Base-by-base conservation (phyloP, 2,329 filamentous ascomycete species). In the Pseudogymnoascus sp. region DNA sequence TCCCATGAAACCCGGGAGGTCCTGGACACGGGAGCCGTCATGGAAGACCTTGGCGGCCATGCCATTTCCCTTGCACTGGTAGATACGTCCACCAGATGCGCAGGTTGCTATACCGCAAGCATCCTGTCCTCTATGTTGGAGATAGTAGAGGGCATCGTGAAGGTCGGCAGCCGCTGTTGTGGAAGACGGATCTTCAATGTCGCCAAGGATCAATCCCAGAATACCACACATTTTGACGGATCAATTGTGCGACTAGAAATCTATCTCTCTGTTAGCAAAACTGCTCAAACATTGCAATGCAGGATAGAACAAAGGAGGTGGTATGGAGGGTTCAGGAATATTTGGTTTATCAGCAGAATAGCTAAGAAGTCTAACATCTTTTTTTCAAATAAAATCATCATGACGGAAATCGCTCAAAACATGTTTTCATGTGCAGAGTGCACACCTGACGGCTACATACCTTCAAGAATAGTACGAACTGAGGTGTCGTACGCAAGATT, bases 61-160 rank as follows among this genome's bases (percentile, higher is more conserved):
- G 63, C 92, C 93, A 73, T 92, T 91, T 68, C 91, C 91, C 78
- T 97, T 97, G 80, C 89, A 89, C 74, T 96, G 91, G 74, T 88
- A 93, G 69, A 96, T 88, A 47, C 91, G 83, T 66, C 93, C 92
- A 36, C 90, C 90, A 13, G 79, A 82, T 69, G 83, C 87, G 81
- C 81, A 91, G 70, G 80, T 89, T 60, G 91, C 86, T 69, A 96
- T 93, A 67, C 92, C 92, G 63, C 87, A 90, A 60, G 92, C 92
- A 87, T 96, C 92, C 75, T 96, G 91, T 62, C 91, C 90, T 71
- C 90, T 84, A 72, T 80, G 83, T 73, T 88, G 87, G 9, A 90
- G 83, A 69, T 85, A 85, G 75, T 88, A 90, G n/a, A 90, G 78
- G 42, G 83, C 81, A 75, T 90, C 87, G 73, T 90, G 87, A 44